These are phyloP conservation scores for Mucor mucedo DNA, from an alignment of 371 early-diverging fungal genomes.

Conservation along the genomic window DNA sequence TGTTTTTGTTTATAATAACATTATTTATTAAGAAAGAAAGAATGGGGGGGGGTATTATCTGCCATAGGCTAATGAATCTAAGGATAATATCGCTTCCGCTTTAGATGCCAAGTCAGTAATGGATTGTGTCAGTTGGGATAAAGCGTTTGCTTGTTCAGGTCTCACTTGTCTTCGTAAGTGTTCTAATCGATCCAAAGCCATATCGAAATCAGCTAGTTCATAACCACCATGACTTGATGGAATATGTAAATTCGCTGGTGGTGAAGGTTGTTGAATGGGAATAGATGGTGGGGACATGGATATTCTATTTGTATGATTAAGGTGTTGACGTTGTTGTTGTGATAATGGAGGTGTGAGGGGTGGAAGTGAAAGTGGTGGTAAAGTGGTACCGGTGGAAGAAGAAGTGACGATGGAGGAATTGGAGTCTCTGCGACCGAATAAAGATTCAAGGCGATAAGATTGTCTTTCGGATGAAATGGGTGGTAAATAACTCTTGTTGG, in stretches of 20 bases:
- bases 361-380: constrained; percentile 30
- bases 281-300: constrained; percentile 1
- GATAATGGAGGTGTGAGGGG: constrained; percentile 23
- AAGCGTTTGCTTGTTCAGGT: constrained; percentile 40
- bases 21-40: too few relatives aligned
- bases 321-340: constrained; percentile 17
- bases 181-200: constrained; percentile 28
- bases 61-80: constrained; percentile 35
- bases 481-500: constrained; percentile 24
- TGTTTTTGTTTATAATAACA: too few relatives aligned
- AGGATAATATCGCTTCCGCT: constrained; percentile 34
- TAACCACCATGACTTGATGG: constrained; percentile 7
- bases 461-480: constrained; percentile 37
- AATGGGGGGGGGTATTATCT: constrained; percentile 9
- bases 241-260: neutral
- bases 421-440: constrained; percentile 24
- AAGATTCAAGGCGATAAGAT: constrained; percentile 32
- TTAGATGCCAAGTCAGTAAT: constrained; percentile 35
- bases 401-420: constrained; percentile 23
- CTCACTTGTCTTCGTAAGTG: constrained; percentile 39
- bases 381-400: constrained; percentile 12
- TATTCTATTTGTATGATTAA: neutral
- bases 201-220: constrained; percentile 40
- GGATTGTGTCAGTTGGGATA: constrained; percentile 35
- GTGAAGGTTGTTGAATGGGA: constrained; percentile 8